These are phyloP conservation scores for Capsicum rhomboideum DNA, from an alignment of 257 asterid species.

Conservation along the genomic window DNA sequence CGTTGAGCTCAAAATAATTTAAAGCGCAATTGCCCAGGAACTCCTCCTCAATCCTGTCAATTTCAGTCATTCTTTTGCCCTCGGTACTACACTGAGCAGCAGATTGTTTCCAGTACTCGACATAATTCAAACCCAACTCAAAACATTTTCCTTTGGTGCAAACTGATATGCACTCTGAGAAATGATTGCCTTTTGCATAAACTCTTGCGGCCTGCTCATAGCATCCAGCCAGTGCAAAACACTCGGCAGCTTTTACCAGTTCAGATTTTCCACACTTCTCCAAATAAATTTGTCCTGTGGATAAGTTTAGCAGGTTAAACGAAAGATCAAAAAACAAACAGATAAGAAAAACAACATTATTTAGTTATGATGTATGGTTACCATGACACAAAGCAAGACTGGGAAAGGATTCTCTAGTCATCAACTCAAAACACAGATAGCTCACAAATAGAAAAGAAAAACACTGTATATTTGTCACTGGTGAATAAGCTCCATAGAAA, in stretches of 20 bases:
- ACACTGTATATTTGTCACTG: not conserved
- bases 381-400: not conserved
- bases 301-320: not conserved
- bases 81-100: slow-evolving; percentile 4
- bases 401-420: not conserved
- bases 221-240: slow-evolving; percentile 41
- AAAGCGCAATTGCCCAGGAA: slow-evolving; percentile 37
- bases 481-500: not conserved
- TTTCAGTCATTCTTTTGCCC: slow-evolving; percentile 5
- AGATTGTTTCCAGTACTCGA: slow-evolving; percentile 44
- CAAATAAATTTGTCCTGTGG: slow-evolving; percentile 43
- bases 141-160: slow-evolving; percentile 36
- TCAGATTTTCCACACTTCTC: slow-evolving; percentile 34
- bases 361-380: not conserved
- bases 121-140: slow-evolving; percentile 35
- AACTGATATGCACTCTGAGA: slow-evolving; percentile 39
- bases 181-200: slow-evolving; percentile 33
- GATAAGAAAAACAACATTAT: not conserved
- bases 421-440: not conserved
- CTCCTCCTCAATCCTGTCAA: slow-evolving; percentile 28
- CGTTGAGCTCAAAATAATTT: slow-evolving; percentile 17
- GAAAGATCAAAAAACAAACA: not conserved
- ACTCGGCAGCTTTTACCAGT: slow-evolving; percentile 50
- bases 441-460: not conserved
- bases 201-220: slow-evolving; percentile 35